These are phyloP conservation scores for Durio zibethinus DNA, from an alignment of 345 rosid genomes.

Conservation along the genomic window DNA sequence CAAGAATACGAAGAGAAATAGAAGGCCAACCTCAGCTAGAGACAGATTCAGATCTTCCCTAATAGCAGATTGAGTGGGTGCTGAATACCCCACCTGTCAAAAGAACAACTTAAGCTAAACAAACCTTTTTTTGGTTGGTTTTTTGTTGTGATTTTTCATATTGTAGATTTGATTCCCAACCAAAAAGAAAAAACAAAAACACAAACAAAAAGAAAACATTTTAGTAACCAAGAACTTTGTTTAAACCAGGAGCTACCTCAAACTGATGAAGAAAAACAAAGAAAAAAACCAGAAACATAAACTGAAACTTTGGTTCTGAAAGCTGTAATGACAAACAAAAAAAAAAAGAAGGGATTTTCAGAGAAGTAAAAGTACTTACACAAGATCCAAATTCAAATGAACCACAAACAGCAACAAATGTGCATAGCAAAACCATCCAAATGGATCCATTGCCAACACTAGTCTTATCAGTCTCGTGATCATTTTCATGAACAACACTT, in stretches of 20 bases:
- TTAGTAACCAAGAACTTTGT: slow-evolving; percentile 32
- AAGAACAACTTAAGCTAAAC: slow-evolving; percentile 45
- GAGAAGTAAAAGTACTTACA: slow-evolving; percentile 45
- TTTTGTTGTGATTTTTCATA: background rate
- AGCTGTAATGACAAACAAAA: background rate
- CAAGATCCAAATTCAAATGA: slow-evolving; percentile 90
- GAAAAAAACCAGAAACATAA: background rate
- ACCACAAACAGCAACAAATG: slow-evolving; percentile 82
- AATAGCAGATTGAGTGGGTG: slow-evolving; percentile 83
- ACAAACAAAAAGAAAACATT: slow-evolving; percentile 6
- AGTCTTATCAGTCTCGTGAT: slow-evolving; percentile 21
- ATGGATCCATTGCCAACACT: slow-evolving; percentile 39
- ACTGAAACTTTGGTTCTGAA: background rate
- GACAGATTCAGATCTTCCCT: slow-evolving; percentile 77
- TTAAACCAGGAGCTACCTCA: slow-evolving; percentile 22
- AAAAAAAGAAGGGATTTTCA: background rate
- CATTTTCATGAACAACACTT: slow-evolving; percentile 18
- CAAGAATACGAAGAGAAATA: background rate
- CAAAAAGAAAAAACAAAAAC: slow-evolving; percentile 6
- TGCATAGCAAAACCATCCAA: slow-evolving; percentile 65
- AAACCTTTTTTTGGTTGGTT: slow-evolving; percentile 23
- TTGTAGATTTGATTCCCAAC: slow-evolving; percentile 28
- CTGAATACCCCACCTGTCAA: slow-evolving; percentile 92
- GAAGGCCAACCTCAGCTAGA: slow-evolving; percentile 54
- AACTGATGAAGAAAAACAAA: background rate